Conservation (phyloP, 352 stramenopile species). For the Globisporangium iwayamae region DNA sequence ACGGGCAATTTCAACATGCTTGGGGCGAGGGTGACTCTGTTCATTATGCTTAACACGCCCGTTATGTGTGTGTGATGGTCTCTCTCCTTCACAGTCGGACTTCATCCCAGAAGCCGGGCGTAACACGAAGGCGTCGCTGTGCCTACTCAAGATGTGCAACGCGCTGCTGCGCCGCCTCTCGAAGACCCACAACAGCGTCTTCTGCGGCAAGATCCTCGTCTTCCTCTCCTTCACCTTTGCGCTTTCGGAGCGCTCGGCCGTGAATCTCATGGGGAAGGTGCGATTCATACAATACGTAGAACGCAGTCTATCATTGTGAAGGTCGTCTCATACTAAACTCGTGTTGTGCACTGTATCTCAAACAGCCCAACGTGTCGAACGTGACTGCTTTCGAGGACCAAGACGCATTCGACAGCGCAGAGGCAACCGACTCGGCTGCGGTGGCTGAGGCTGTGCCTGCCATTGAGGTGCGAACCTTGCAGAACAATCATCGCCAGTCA, state of each 20-base stretch:
- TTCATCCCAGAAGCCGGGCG: conserved; percentile 63
- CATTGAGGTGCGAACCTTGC: conserved; percentile 26
- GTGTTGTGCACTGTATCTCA: neutral
- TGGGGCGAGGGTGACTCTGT: neutral
- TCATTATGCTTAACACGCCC: neutral
- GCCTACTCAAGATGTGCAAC: conserved; percentile 81
- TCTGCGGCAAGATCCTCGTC: conserved; percentile 83
- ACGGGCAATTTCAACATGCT: neutral
- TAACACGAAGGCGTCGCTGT: conserved; percentile 79
- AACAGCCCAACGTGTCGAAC: conserved; percentile 72
- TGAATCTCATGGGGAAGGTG: conserved; percentile 79
- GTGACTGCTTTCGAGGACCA: conserved; percentile 78
- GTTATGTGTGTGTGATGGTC: neutral
- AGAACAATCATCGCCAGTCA: neutral
- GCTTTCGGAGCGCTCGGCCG: conserved; percentile 78
- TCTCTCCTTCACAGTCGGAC: conserved; percentile 28
- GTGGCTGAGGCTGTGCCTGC: conserved; percentile 21
- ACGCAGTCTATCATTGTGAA: neutral
- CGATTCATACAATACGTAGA: neutral
- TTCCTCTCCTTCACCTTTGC: conserved; percentile 87
- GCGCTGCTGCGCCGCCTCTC: conserved; percentile 77
- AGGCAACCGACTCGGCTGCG: conserved; percentile 45
- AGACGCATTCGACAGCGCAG: conserved; percentile 64
- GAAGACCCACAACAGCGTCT: conserved; percentile 89
- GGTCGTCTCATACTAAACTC: too few relatives aligned